Evolutionary conservation across 305 asterid species (phyloP).

Genomic region (Fraxinus paxiana): DNA sequence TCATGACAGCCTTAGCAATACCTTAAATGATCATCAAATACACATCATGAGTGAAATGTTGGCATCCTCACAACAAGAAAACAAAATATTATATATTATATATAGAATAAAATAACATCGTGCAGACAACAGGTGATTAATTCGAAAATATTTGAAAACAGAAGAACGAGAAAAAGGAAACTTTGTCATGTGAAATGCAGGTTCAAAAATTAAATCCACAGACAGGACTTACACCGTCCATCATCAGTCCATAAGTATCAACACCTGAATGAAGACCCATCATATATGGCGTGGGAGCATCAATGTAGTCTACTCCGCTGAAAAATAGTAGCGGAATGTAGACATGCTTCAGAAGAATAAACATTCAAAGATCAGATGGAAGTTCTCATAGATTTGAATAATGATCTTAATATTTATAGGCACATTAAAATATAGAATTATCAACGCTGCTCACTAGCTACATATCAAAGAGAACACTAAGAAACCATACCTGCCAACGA

Average conservation of each 20-base stretch:
- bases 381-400: slow-evolving; percentile 31
- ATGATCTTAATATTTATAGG: slow-evolving; percentile 16
- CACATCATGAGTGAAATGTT: background rate
- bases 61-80: slow-evolving; percentile 5
- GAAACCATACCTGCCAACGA: slow-evolving; percentile 84
- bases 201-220: slow-evolving; percentile 22
- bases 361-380: slow-evolving; percentile 49
- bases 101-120: slow-evolving; percentile 8
- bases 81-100: background rate
- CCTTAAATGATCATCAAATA: background rate
- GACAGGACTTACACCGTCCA: slow-evolving; percentile 88
- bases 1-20: background rate
- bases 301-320: slow-evolving; percentile 99
- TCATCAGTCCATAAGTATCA: slow-evolving; percentile 75
- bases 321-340: slow-evolving; percentile 97
- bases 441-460: slow-evolving; percentile 23
- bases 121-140: background rate
- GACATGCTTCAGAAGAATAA: slow-evolving; percentile 95
- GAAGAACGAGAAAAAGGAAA: slow-evolving; percentile 21
- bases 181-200: background rate
- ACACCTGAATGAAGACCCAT: slow-evolving; percentile 99
- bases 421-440: slow-evolving; percentile 4
- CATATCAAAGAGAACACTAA: slow-evolving; percentile 12
- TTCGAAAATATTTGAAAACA: background rate
- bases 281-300: slow-evolving; percentile 99